phyloP scores from a whole-genome alignment of 2,329 filamentous ascomycete species.

The Arthroderma sp. region DNA sequence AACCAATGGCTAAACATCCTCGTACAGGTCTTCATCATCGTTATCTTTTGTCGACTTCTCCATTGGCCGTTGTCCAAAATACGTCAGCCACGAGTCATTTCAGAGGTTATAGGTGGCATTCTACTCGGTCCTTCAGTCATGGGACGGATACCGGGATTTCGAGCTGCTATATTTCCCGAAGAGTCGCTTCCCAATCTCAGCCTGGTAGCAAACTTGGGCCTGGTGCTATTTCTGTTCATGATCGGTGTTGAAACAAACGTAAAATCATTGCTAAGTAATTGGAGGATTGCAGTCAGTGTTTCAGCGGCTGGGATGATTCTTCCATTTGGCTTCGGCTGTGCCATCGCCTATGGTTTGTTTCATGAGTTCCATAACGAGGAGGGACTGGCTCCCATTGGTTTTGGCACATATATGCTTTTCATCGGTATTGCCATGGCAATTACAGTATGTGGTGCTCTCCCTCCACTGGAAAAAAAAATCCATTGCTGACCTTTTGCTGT shows the following conservation, averaged over 20 bases:
- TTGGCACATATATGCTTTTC: constrained; percentile 58
- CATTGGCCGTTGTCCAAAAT: constrained; percentile 66
- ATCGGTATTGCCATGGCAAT: constrained; percentile 90
- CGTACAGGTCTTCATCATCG: constrained; percentile 53
- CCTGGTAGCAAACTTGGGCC: constrained; percentile 68
- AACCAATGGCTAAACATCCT: constrained; percentile 1
- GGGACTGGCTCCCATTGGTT: constrained; percentile 43
- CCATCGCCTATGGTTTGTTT: constrained; percentile 69
- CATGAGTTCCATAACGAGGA: constrained; percentile 52
- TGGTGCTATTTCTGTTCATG: constrained; percentile 76
- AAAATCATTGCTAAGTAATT: constrained; percentile 62
- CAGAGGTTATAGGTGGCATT: constrained; percentile 74
- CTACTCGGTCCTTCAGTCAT: constrained; percentile 77
- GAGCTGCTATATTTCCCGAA: constrained; percentile 59
- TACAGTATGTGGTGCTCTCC: constrained; percentile 43
- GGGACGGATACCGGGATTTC: constrained; percentile 72
- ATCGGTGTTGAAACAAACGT: constrained; percentile 81
- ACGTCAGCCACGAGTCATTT: constrained; percentile 69
- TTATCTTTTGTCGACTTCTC: constrained; percentile 59
- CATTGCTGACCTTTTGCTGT: not conserved
- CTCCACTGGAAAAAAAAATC: not conserved
- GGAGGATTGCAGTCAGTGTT: constrained; percentile 65
- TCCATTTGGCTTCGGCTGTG: constrained; percentile 70
- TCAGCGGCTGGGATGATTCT: constrained; percentile 66
- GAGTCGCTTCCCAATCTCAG: constrained; percentile 61